phyloP scores from a whole-genome alignment of 306 rosid species.

The Medicago truncatula region MtrunA17r5.0-ANR NC_053043.1:49452501-49453000 shows the following conservation, averaged over 20 bases:
- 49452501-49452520: slow-evolving; percentile 26
- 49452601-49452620: slow-evolving; percentile 35
- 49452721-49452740: slow-evolving; percentile 26
- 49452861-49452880: slow-evolving; percentile 99
- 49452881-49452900: slow-evolving; percentile 99
- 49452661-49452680: slow-evolving; percentile 51
- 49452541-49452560: slow-evolving; percentile 38
- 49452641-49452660: slow-evolving; percentile 18
- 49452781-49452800: slow-evolving; percentile 12
- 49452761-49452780: slow-evolving; percentile 9
- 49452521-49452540: slow-evolving; percentile 39
- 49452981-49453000: slow-evolving; percentile 71
- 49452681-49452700: slow-evolving; percentile 38
- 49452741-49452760: not conserved
- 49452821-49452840: slow-evolving; percentile 35
- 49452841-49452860: slow-evolving; percentile 74
- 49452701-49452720: slow-evolving; percentile 6
- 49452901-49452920: slow-evolving; percentile 98
- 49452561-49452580: slow-evolving; percentile 48
- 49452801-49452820: not conserved
- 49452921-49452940: slow-evolving; percentile 95
- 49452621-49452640: slow-evolving; percentile 20
- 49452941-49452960: slow-evolving; percentile 72
- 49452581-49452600: slow-evolving; percentile 42
- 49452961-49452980: slow-evolving; percentile 61